Base-by-base conservation (phyloP, 73 alveolate genomes). In the Stentor coeruleus region DNA sequence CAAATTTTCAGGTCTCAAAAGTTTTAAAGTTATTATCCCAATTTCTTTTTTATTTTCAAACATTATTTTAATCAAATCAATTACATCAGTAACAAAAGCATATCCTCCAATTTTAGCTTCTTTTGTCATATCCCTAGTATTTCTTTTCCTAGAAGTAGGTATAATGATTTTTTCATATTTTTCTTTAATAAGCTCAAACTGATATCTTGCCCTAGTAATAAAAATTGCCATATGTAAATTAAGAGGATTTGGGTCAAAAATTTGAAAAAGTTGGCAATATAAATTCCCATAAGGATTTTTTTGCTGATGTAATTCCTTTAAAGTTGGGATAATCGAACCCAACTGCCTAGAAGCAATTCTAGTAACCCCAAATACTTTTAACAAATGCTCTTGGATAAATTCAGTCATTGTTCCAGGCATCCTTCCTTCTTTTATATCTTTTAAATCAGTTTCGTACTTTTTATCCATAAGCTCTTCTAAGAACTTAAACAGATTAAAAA, bases 361-460 rank as follows among this genome's bases (percentile, higher is more conserved):
- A 1, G 79, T 37, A 66, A 66, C 33, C 2, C 79, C 79, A 33
- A 66, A 66, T 14, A 66, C 79, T 33, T 40, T 66, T 66, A 40
- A 20, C 14, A 66, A 33, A 66, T 66, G 79, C 2, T 66, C 79
- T 66, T 20, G n/a, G 20, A 66, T 20, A 66, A 66, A 66, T 2
- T 66, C 79, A 75, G 83, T 38, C 83, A 75, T 75, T 39, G 58
- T 30, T 35, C 83, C 39, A 6, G 83, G 83, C 38, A 1, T 40
- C 26, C 59, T 75, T 20, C 66, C 66, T 1, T 37, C 83, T 75
- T 15, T 39, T 20, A 75, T 39, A 33, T 75, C 83, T 75, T 75
- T 75, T 40, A 36, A 14, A 66, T 75, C 83, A 2, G 28, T 35
- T 35, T 75, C 58, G 2, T n/a, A 0, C 38, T 75, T 75, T 1